These are phyloP conservation scores for Nicotiana knightiana DNA, from an alignment of 257 asterid species.

Conservation along the genomic window DNA sequence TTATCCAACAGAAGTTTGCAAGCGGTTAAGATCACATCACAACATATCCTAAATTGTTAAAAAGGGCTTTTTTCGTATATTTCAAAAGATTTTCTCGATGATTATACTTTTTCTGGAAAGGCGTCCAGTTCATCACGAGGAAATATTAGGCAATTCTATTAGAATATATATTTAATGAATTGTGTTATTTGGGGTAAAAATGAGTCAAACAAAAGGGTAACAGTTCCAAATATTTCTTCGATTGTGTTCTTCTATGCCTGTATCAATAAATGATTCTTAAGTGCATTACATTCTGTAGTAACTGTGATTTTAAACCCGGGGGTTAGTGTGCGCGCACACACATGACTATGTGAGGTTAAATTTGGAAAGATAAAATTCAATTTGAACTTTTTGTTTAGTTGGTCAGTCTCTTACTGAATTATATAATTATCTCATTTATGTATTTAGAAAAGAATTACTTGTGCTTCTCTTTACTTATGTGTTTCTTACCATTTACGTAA, in stretches of 20 bases:
- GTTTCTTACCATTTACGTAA: neutral
- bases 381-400: neutral
- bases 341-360: neutral
- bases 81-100: neutral
- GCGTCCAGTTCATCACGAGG: neutral
- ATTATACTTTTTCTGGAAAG: neutral
- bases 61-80: neutral
- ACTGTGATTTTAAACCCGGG: neutral
- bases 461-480: neutral
- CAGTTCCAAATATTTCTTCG: neutral
- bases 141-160: neutral
- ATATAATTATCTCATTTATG: neutral
- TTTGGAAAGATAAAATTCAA: neutral
- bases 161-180: neutral
- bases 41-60: neutral
- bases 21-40: neutral
- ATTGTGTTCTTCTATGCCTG: neutral
- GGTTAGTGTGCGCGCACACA: too few species aligned
- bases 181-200: neutral
- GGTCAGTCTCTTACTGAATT: neutral
- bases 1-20: neutral
- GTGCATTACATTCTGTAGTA: neutral
- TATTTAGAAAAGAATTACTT: neutral
- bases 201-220: neutral
- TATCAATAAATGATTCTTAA: neutral